Conservation (phyloP, 2,329 filamentous ascomycete species). For the Huntiella moniliformis region DNA sequence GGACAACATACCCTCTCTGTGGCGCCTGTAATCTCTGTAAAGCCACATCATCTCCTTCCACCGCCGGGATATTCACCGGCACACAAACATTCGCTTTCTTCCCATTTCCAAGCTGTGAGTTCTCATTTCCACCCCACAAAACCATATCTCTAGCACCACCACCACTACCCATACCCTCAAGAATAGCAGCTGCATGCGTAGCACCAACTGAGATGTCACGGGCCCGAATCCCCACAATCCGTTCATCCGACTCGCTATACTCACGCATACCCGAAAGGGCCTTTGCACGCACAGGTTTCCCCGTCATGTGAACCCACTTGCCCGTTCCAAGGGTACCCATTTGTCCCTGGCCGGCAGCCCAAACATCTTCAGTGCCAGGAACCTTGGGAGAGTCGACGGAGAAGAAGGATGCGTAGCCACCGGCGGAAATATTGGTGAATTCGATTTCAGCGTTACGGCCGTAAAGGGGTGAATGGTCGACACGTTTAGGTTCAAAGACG, state of each 20-base stretch:
- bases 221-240: conserved; percentile 59
- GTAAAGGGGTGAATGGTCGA: conserved; percentile 4
- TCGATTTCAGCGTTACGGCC: conserved; percentile 4
- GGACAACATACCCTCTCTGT: conserved; percentile 48
- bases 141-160: conserved; percentile 58
- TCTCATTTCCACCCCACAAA: conserved; percentile 91
- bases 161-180: conserved; percentile 52
- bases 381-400: conserved; percentile 36
- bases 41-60: conserved; percentile 43
- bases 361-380: conserved; percentile 52
- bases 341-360: conserved; percentile 74
- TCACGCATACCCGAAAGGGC: conserved; percentile 67
- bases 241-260: conserved; percentile 56
- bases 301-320: conserved; percentile 74
- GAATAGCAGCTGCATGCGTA: conserved; percentile 64
- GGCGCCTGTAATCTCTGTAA: conserved; percentile 65
- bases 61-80: conserved; percentile 60
- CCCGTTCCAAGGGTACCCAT: conserved; percentile 68
- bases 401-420: conserved; percentile 75
- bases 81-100: conserved; percentile 62
- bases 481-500: background rate
- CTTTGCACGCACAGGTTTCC: conserved; percentile 62
- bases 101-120: conserved; percentile 81
- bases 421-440: conserved; percentile 45
- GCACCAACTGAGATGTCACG: conserved; percentile 54